Base-by-base conservation (phyloP, 2,329 filamentous ascomycete genomes). In the Celoporthe dispersa region DNA sequence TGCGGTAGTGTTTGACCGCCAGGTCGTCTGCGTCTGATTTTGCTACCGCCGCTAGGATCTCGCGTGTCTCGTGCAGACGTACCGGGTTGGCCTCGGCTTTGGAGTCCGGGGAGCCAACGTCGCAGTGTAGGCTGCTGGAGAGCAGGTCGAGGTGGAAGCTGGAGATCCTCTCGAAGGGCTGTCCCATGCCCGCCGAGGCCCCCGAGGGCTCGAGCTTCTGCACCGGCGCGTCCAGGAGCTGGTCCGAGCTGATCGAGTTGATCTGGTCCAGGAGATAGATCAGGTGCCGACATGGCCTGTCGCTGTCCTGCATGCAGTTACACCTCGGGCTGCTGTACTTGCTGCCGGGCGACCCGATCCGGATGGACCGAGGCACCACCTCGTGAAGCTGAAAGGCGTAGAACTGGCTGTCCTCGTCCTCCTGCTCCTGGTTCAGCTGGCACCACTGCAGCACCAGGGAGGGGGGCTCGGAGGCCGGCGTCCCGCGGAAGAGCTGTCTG, bases 381-480 rank as follows among this genome's bases (percentile, higher is more conserved):
- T 88, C 87, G 4, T 84, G 85, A 79, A 89, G 82, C 74, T 87
- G 82, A 70, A 88, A 88, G 63, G 86, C 84, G 69, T 86, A 87
- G 28, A 85, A 84, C 70, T 84, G 75, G 33, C 64, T 63, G 16
- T 82, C 80, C 61, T 74, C 67, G 19, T 82, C 80, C 59, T 73
- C 68, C 37, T 75, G 75, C n/a, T 75, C 76, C 31, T 73, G 39
- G 53, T 83, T 80, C 55, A 82, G 79, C 31, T 83, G 81, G 70
- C 86, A 88, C 68, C 82, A 82, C 73, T 87, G 82, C 8, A 88
- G 77, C 0, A 82, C 79, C 70, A 89, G 82, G 70, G 81, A 80
- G 2, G 86, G 84, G 0, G 85, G 82, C 14, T 85, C 82, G 41
- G 78, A 74, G 31, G 69, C 68, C 0, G 73, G 64, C 2, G 68